Evolutionary conservation across 768 basidiomycete genomes (phyloP), one percentile per base, ranked within the genome.

Genomic region (Suillus plorans): DNA sequence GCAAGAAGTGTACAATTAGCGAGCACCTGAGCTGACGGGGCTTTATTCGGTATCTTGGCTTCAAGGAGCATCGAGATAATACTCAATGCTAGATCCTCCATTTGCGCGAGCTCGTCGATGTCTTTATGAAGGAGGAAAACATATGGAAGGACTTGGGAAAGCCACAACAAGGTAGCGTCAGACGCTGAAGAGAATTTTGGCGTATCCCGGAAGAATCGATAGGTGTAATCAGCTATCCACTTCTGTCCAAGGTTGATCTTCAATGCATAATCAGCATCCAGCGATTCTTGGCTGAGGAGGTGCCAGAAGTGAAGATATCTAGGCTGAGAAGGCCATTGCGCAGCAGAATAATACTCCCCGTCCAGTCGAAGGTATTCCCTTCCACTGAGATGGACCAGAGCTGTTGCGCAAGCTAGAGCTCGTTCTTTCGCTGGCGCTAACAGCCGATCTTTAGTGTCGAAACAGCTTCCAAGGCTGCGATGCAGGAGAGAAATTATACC

Each of bases 1-100:
- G 63, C 66, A 37, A 64, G 36, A 57, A 66, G 50, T 22, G 64
- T 47, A 34, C 66, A 66, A 50, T 66, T 61, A 13, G 66, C 66
- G 20, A 66, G 59, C 28, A 65, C 58, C 28, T 59, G 58, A 59
- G 58, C 25, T 28, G 58, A 59, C 28, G 58, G 58, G 5, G 41
- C 41, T 28, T 59, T 59, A 10, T 59, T 41, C 12, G 58, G 58
- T 31, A 59, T 39, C 13, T 31, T 59, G 25, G 20, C 28, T 8
- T 59, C 58, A 42, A 59, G 41, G 12, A 59, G 58, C 25, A 59
- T 59, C 25, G 58, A 59, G 28, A 59, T 59, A 18, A 42, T 59
- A 28, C 41, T 59, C 18, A 59, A 41, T 31, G 58, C 58, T 20
- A 59, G 28, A 59, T 59, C 58, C 25, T 59, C 58, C 58, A 59